Evolutionary conservation across 1,139 yeast genomes (phyloP).

Genomic region (Pichia kudriavzevii): DNA sequence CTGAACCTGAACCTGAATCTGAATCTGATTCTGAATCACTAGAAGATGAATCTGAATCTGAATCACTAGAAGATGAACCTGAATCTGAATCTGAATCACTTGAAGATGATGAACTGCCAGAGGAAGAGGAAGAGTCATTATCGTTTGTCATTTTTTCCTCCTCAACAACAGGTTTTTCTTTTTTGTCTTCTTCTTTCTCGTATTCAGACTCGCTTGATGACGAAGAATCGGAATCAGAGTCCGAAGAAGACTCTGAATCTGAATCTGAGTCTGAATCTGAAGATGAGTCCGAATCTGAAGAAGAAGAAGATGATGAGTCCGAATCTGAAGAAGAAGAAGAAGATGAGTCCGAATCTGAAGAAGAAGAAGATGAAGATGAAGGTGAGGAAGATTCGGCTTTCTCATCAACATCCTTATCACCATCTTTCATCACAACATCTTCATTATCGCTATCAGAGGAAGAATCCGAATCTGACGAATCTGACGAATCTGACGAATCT

Average conservation of each 20-base stretch:
- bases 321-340: constrained; percentile 22
- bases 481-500: constrained; percentile 8
- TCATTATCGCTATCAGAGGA: constrained; percentile 18
- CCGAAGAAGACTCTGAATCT: constrained; percentile 16
- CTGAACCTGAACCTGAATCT: constrained; percentile 23
- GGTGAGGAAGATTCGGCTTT: constrained; percentile 7
- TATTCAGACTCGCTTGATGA: too few relatives aligned
- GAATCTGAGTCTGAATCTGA: constrained; percentile 13
- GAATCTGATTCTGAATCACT: constrained; percentile 15
- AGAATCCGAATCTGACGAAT: constrained; percentile 12
- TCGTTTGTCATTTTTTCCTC: too few relatives aligned
- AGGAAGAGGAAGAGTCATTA: too few relatives aligned
- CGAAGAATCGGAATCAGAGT: constrained; percentile 23
- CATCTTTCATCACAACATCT: constrained; percentile 14
- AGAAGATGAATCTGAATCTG: constrained; percentile 10
- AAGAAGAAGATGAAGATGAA: constrained; percentile 13
- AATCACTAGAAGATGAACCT: constrained; percentile 19
- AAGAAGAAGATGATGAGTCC: constrained; percentile 11
- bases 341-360: constrained; percentile 17
- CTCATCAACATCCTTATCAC: constrained; percentile 19
- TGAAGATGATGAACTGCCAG: constrained; percentile 14
- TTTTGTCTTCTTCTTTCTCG: too few relatives aligned
- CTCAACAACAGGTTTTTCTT: too few relatives aligned
- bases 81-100: constrained; percentile 15
- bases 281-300: constrained; percentile 18